Percentiles rank a stretch among this genome's conserved stretches.
Conservation (phyloP, 495 filamentous ascomycete genomes). For the Hyaloscypha variabilis region DNA sequence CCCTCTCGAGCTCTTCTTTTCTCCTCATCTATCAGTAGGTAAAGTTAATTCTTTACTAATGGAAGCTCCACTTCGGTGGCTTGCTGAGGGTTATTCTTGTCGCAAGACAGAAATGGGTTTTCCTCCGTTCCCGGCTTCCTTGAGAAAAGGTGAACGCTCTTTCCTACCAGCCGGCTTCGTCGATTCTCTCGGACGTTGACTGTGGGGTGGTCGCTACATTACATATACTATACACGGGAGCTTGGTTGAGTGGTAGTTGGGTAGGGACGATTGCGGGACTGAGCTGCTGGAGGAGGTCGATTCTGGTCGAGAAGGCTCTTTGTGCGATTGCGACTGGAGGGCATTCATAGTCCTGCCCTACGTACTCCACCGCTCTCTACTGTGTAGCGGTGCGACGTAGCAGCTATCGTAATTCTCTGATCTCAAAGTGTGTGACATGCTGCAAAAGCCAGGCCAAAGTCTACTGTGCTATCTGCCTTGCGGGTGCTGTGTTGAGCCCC, state of each 20-base stretch:
- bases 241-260: neutral
- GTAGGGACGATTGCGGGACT: neutral
- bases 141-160: slow-evolving; percentile 40
- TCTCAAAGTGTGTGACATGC: neutral
- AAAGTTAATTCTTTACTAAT: slow-evolving; percentile 26
- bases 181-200: slow-evolving; percentile 47
- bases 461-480: neutral
- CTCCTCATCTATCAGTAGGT: slow-evolving; percentile 52
- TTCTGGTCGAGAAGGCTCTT: neutral
- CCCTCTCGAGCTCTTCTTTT: slow-evolving; percentile 26
- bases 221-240: slow-evolving; percentile 4
- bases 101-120: slow-evolving; percentile 43
- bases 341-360: neutral
- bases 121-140: slow-evolving; percentile 60
- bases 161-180: slow-evolving; percentile 38
- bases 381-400: neutral
- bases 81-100: slow-evolving; percentile 56
- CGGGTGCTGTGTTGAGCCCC: neutral
- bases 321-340: neutral
- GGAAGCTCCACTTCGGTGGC: slow-evolving; percentile 36
- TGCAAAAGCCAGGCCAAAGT: neutral
- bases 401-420: neutral
- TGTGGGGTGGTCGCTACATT: slow-evolving; percentile 56
- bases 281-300: neutral
- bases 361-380: neutral